Percentiles rank a stretch among this genome's conserved stretches.
Evolutionary conservation across 2,329 filamentous ascomycete species (phyloP).

Genomic region (Helminthosporium solani): DNA sequence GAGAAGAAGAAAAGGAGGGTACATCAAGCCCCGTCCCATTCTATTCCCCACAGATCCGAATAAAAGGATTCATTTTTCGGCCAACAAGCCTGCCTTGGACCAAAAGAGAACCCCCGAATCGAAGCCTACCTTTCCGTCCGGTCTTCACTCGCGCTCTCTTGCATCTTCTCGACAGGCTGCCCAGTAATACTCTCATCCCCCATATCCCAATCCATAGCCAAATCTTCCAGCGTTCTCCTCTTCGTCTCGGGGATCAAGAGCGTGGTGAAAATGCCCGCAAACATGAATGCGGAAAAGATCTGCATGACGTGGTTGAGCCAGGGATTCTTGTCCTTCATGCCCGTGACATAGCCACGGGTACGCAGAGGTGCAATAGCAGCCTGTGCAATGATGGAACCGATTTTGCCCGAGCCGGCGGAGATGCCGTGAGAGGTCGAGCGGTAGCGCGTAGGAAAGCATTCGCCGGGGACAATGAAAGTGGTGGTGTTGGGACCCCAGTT

Average conservation of each 20-base stretch:
- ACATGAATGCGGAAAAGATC: constrained; percentile 79
- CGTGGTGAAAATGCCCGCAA: constrained; percentile 66
- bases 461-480: constrained; percentile 54
- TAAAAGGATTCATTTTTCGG: too few relatives aligned
- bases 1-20: too few relatives aligned
- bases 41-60: too few relatives aligned
- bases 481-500: constrained; percentile 53
- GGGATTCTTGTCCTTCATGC: constrained; percentile 45
- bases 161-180: constrained; percentile 18
- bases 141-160: constrained; percentile 26
- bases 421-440: constrained; percentile 53
- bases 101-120: too few relatives aligned
- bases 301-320: constrained; percentile 75
- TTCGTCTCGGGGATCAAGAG: constrained; percentile 76
- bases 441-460: constrained; percentile 54
- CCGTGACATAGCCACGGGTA: constrained; percentile 51
- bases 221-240: constrained; percentile 70
- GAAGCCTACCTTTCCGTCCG: background rate
- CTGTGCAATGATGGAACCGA: constrained; percentile 53
- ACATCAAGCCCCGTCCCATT: too few relatives aligned
- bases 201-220: constrained; percentile 50
- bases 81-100: too few relatives aligned
- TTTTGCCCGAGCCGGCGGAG: constrained; percentile 51
- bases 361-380: constrained; percentile 50
- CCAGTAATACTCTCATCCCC: constrained; percentile 36